Conservation (phyloP, 2,329 filamentous ascomycete genomes). For the Huntiella abstrusa region DNA sequence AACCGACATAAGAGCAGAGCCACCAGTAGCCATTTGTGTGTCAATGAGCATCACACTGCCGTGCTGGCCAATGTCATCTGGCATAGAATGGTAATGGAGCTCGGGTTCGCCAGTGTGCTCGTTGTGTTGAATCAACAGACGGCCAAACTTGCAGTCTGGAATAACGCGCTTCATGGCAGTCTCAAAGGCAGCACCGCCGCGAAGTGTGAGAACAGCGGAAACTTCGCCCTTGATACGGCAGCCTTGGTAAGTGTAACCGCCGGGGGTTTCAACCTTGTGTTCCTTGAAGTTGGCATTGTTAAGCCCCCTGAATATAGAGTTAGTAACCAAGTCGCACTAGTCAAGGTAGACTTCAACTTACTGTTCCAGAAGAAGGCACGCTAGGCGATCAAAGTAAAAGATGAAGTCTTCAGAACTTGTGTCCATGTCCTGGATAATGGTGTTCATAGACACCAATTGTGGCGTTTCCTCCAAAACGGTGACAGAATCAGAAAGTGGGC, state of each 20-base stretch:
- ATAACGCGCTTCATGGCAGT: slow-evolving; percentile 76
- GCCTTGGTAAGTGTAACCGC: slow-evolving; percentile 50
- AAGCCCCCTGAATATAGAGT: slow-evolving; percentile 37
- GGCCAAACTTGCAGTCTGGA: slow-evolving; percentile 77
- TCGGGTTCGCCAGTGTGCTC: slow-evolving; percentile 74
- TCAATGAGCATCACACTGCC: slow-evolving; percentile 74
- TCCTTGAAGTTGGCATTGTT: slow-evolving; percentile 56
- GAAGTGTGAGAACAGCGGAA: slow-evolving; percentile 72
- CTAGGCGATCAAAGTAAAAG: slow-evolving; percentile 88
- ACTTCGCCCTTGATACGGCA: slow-evolving; percentile 52
- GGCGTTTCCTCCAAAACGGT: slow-evolving; percentile 55
- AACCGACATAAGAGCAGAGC: slow-evolving; percentile 76
- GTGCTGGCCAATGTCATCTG: slow-evolving; percentile 52
- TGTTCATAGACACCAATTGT: slow-evolving; percentile 76
- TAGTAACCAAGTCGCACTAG: neutral
- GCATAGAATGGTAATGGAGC: slow-evolving; percentile 72
- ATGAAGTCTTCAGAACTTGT: slow-evolving; percentile 80
- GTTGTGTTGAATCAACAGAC: slow-evolving; percentile 81
- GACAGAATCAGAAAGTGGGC: slow-evolving; percentile 57
- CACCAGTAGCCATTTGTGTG: slow-evolving; percentile 86
- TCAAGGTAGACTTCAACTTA: slow-evolving; percentile 19
- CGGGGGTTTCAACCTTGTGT: slow-evolving; percentile 48
- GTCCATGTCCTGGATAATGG: slow-evolving; percentile 64
- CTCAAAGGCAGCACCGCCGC: slow-evolving; percentile 77
- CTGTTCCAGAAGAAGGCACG: slow-evolving; percentile 68